Base-by-base conservation (phyloP, 345 rosid species). In the Cardiospermum halicacabum region DNA sequence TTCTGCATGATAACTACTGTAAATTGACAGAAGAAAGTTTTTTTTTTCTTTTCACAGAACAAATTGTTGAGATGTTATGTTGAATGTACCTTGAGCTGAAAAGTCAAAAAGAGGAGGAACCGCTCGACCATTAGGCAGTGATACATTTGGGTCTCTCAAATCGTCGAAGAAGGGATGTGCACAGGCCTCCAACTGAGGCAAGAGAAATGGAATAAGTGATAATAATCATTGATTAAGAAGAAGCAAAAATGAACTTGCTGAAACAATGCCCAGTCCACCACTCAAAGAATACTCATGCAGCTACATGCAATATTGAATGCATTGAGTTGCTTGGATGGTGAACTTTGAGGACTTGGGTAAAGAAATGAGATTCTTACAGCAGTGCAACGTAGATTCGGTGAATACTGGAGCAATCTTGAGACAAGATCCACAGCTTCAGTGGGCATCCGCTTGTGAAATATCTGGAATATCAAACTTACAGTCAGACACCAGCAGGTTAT, bases 131-230 rank as follows among this genome's bases (percentile, higher is more conserved):
- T 85, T 89, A 54, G 98, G 98, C 80, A 95, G 83, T 72, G 86
- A 71, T 27, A 85, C 70, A 74, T 74, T 80, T 12, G 98, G 97
- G 21, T 88, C 78, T 75, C 99, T 74, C 76, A 95, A 64, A 69
- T 84, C 91, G 76, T 95, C 85, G 26, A 95, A 95, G 88, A 95
- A 95, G 7, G 97, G 88, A 63, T 95, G 99, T 13, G 97, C 92
- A 74, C 99, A 95, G 53, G 97, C 99, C 77, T 92, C 98, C 88
- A 91, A 67, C 99, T 95, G 80, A 60, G 28, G 65, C 11, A 31
- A 37, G 2, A 2, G 18, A 58, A 4, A 53, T 16, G 18, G 15
- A 53, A 24, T 47, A 21, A 50, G n/a, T 10, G 16, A 63, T n/a
- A n/a, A 15, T 24, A 24, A 34, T 50, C 56, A 34, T 3, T 22